Conservation (phyloP, 352 stramenopile genomes). For the Albugo candida region DNA sequence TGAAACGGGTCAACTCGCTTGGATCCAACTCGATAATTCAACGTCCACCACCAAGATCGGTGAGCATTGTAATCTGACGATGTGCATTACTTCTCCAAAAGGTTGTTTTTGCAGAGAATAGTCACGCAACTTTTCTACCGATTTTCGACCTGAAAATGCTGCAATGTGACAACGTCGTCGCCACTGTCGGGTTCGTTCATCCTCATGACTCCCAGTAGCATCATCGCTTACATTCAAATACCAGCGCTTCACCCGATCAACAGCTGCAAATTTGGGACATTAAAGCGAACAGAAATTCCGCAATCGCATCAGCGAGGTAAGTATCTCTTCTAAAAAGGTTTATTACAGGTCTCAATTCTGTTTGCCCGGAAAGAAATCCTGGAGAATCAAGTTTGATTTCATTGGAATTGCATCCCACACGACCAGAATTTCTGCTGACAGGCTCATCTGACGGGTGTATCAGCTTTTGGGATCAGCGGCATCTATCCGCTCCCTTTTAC, state of each 20-base stretch:
- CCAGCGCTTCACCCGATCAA: slow-evolving; percentile 24
- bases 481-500: slow-evolving; percentile 38
- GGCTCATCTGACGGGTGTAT: slow-evolving; percentile 44
- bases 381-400: slow-evolving; percentile 23
- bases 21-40: slow-evolving; percentile 37
- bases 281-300: slow-evolving; percentile 26
- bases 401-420: slow-evolving; percentile 54
- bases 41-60: slow-evolving; percentile 30
- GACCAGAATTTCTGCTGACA: slow-evolving; percentile 53
- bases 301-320: slow-evolving; percentile 35
- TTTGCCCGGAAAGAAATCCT: slow-evolving; percentile 14
- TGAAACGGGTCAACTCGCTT: slow-evolving; percentile 30
- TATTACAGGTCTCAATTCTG: background rate
- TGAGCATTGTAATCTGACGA: slow-evolving; percentile 3
- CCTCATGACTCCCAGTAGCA: background rate
- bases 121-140: slow-evolving; percentile 25
- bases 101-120: slow-evolving; percentile 18
- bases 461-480: slow-evolving; percentile 55
- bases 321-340: slow-evolving; percentile 7
- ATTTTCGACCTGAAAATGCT: slow-evolving; percentile 60
- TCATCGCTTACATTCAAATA: background rate
- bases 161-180: slow-evolving; percentile 36
- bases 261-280: slow-evolving; percentile 67
- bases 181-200: slow-evolving; percentile 30
- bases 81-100: background rate